Evolutionary conservation across 495 filamentous ascomycete genomes (phyloP), one percentile per base, ranked within the genome.

Genomic region (Neurospora discreta): DNA sequence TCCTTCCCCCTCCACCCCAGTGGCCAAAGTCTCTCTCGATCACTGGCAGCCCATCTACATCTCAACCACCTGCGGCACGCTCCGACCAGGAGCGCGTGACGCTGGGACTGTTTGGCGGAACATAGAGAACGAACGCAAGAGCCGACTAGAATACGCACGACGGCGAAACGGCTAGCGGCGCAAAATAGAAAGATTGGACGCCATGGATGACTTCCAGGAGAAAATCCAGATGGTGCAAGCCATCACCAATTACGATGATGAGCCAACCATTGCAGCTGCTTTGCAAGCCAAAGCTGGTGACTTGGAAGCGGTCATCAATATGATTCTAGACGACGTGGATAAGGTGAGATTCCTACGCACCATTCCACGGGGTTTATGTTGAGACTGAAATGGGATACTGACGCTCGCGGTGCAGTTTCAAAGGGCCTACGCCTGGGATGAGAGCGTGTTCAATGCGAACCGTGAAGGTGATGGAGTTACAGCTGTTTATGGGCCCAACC

Each of bases 391-490:
- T 33, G 30, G 41, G 68, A 69, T 20, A 20, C 77, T 80, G 41
- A 80, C 67, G 23, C 26, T 18, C 52, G 39, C 41, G 7, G 52
- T 69, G 40, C 68, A 83, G 83, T 80, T 80, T 43, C 40, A 52
- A 18, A 75, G 71, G 39, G 68, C 77, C 71, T 84, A 84, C 68
- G 74, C 71, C 9, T 87, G 85, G 85, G 82, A 86, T 44, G 86
- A 88, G 60, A 75, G 68, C 16, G 79, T 77, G 15, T 88, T 86
- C 42, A 78, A 72, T 36, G 78, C 78, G 39, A 82, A 80, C 72
- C 81, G 85, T 60, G 83, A 87, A 69, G 86, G 85, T 38, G 76
- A 78, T n/a, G 23, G 40, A 6, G 16, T 39, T 20, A 18, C 75
- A 5, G n/a, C 13, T 65, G 52, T 65, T 16, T 65, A 65, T 65